Conservation (phyloP, 78 protist genomes). For the Tieghemostelium lacteum region DNA sequence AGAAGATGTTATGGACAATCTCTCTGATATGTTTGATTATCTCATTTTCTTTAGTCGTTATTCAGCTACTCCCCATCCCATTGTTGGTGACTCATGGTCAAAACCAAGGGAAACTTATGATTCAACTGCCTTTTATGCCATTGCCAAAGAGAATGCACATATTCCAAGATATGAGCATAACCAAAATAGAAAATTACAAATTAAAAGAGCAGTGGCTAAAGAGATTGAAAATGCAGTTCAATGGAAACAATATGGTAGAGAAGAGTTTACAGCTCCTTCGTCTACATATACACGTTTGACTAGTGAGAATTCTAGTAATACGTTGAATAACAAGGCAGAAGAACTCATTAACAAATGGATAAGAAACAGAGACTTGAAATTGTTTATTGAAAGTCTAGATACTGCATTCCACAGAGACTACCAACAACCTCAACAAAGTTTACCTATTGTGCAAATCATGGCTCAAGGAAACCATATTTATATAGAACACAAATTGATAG, state of each 20-base stretch:
- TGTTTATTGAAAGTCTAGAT: neutral
- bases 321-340: neutral
- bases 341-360: too few species aligned
- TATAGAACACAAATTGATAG: too few species aligned
- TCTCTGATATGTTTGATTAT: neutral
- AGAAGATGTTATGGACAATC: too few species aligned
- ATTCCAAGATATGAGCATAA: too few species aligned
- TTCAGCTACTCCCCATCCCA: neutral
- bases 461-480: too few species aligned
- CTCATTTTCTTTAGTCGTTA: too few species aligned
- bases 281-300: too few species aligned
- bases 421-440: neutral
- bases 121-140: neutral
- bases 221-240: neutral
- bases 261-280: too few species aligned
- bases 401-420: neutral
- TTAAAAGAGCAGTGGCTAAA: too few species aligned
- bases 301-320: neutral
- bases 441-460: neutral
- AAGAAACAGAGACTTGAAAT: neutral
- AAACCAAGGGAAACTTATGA: neutral
- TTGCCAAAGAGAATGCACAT: neutral
- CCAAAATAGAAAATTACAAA: too few species aligned
- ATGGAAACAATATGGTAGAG: neutral
- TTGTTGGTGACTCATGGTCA: neutral